Evolutionary conservation across 495 filamentous ascomycete genomes (phyloP), one percentile per base, ranked within the genome.

Genomic region (Penicillium daleae): DNA sequence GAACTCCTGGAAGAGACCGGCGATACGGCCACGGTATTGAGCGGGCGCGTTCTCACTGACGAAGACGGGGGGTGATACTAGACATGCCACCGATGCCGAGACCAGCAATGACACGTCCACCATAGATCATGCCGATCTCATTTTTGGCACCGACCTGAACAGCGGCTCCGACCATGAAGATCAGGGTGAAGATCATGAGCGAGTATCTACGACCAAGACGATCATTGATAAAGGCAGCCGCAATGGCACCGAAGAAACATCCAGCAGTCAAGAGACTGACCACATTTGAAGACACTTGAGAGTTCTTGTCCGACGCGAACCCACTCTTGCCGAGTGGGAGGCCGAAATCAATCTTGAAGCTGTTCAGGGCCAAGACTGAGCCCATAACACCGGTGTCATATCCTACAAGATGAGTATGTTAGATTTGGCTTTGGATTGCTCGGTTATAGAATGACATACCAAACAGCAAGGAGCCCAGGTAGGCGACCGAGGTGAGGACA

Each of bases 81-180:
- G 77, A 78, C 68, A 78, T 78, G 17, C 77, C 77, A 24, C 77
- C 78, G 27, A 81, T 75, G 17, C 78, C 78, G 6, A 80, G 68
- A 53, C 77, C 78, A 19, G 76, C 76, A 13, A 81, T 63, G 22
- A 81, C 76, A 60, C 77, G 78, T 15, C 78, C 78, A 5, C 68
- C 78, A 32, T 80, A 80, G 61, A 81, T 78, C 54, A 67, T 35
- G 0, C 72, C 72, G 42, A 78, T 72, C 9, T 55, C 42, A 32
- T 72, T 72, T 26, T 74, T 73, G 4, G 79, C 76, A 71, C 79
- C 65, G 24, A 87, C 75, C 73, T 88, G 89, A 13, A 90, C 65
- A 44, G 83, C 85, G 26, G 87, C 86, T 29, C 88, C 89, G 35
- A 92, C 66, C 58, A 88, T 75, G 74, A 91, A 90, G 53, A 90